Base-by-base conservation (phyloP, 176 grass and related monocot genomes). In the Raddia guianensis region DNA sequence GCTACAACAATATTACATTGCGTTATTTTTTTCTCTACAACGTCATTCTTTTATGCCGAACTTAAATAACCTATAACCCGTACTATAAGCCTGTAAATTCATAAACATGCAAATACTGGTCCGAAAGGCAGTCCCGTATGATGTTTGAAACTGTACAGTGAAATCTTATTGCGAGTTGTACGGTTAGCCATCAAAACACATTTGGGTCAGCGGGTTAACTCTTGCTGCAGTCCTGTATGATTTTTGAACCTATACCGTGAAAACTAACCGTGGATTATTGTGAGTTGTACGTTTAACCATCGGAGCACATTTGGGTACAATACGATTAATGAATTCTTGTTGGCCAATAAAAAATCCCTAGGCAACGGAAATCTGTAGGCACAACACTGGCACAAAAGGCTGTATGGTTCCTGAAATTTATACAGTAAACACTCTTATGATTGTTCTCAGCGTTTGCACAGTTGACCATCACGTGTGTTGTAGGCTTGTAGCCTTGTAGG, bases 341-440 rank as follows among this genome's bases (percentile, higher is more conserved):
- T 2, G 37, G 37, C 2, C 37, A 40, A 5, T 40, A 14, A 60
- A 10, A 20, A 8, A 68, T 68, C 16, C 18, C 11, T 69, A 20
- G 42, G 3, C 7, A 69, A 40, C 40, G 34, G 27, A 27, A 63
- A 63, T 12, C 27, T 33, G 8, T 52, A 12, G 46, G 54, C 12
- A 7, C 13, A 78, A 40, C 9, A 15, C 34, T 44, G 14, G 5
- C 60, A 72, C 54, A 63, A 9, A 71, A 49, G 42, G 19, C 60
- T 34, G 56, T 64, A 10, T 12, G 6, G 16, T 33, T 55, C 57
- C 72, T 49, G 63, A 84, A 84, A 84, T 68, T 48, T 63, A 9
- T 40, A 27, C 27, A 27, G 27, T 27, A 40, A 40, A 40, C 37
- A 43, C 37, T 57, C 49, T 14, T 33, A 6, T 33, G n/a, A 80